Evolutionary conservation across 108 stramenopile species (phyloP).

Genomic region (Nitzschia sp.): DNA sequence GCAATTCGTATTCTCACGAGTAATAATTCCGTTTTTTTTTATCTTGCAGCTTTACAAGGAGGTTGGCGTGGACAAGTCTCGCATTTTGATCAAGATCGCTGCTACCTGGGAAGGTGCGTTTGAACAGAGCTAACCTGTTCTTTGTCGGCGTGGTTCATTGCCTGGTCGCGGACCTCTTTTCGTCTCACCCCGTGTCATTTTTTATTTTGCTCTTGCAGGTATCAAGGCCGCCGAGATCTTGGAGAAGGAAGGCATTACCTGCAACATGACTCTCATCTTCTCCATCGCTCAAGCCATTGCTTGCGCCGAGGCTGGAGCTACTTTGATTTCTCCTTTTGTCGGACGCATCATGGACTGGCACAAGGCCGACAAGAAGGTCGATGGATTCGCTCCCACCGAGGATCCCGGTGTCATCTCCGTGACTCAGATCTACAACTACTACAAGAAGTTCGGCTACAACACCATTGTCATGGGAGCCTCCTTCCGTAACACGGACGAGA

Average conservation of each 20-base stretch:
- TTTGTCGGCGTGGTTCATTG: too few relatives aligned
- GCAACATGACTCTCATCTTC: slow-evolving; percentile 98
- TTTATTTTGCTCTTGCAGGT: too few relatives aligned
- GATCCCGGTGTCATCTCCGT: slow-evolving; percentile 98
- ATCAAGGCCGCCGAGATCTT: slow-evolving; percentile 94
- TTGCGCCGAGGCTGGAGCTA: slow-evolving; percentile 95
- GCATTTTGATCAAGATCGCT: slow-evolving; percentile 94
- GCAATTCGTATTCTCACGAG: background rate
- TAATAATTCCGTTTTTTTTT: background rate
- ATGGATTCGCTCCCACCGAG: slow-evolving; percentile 73
- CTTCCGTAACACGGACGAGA: slow-evolving; percentile 92
- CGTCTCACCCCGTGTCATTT: too few relatives aligned
- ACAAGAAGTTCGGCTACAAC: slow-evolving; percentile 95
- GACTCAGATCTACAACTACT: slow-evolving; percentile 96
- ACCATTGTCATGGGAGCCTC: slow-evolving; percentile 99
- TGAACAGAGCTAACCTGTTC: too few relatives aligned
- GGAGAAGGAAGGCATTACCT: slow-evolving; percentile 96
- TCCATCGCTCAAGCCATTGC: slow-evolving; percentile 94
- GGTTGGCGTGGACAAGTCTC: slow-evolving; percentile 89
- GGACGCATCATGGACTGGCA: slow-evolving; percentile 99
- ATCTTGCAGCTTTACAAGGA: slow-evolving; percentile 79
- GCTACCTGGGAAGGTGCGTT: slow-evolving; percentile 98
- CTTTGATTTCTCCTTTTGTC: slow-evolving; percentile 98
- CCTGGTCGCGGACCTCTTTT: too few relatives aligned
- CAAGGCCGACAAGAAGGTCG: slow-evolving; percentile 83